phyloP scores from a whole-genome alignment of 345 rosid species.

The Hibiscus tridactylites region DNA sequence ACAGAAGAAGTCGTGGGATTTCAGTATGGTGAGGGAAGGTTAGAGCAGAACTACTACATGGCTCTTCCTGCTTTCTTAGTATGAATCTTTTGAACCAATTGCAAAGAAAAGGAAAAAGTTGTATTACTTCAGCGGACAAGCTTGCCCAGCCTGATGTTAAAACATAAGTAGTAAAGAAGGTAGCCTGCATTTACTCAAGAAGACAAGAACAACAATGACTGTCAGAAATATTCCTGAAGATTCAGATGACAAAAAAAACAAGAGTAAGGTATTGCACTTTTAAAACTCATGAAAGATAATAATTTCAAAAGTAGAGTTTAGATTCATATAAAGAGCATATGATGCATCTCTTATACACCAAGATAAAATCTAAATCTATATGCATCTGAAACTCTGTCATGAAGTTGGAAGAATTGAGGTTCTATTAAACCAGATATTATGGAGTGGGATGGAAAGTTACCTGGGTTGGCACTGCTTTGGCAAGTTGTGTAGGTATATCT shows the following conservation, averaged over 20 bases:
- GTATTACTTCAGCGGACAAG: constrained; percentile 52
- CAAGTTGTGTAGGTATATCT: constrained; percentile 61
- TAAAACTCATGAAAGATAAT: background rate
- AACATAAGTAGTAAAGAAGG: constrained; percentile 84
- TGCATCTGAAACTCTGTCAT: background rate
- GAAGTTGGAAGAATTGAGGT: background rate
- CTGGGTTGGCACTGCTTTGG: constrained; percentile 72
- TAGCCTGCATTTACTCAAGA: constrained; percentile 50
- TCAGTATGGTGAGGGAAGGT: constrained; percentile 84
- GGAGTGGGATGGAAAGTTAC: constrained; percentile 23
- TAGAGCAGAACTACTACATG: constrained; percentile 25
- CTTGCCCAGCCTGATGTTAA: constrained; percentile 73
- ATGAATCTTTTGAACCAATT: constrained; percentile 35
- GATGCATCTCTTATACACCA: background rate
- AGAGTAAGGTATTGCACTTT: background rate
- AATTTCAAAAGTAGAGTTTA: background rate
- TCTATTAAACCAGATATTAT: background rate
- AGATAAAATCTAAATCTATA: background rate
- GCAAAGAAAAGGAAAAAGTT: constrained; percentile 37
- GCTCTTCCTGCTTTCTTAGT: constrained; percentile 34
- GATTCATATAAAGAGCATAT: background rate
- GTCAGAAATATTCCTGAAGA: background rate
- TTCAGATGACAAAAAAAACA: background rate
- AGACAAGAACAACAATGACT: background rate
- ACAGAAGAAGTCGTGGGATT: constrained; percentile 72